phyloP scores from a whole-genome alignment of 768 basidiomycete species.

The Pulveroboletus ravenelii region DNA sequence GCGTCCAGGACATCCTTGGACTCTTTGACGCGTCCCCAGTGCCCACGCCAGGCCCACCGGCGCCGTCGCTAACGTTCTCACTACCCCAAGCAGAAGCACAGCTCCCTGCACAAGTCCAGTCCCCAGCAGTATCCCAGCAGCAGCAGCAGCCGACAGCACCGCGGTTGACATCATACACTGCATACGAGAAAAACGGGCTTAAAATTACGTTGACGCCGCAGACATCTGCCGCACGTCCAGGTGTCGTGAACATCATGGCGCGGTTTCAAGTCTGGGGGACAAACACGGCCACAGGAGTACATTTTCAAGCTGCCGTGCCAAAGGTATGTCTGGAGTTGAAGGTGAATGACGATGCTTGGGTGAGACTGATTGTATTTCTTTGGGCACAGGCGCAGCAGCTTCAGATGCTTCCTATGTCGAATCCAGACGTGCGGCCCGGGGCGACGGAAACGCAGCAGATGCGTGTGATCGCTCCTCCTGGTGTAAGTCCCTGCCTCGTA shows the following conservation, averaged over 20 bases:
- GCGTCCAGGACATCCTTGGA: constrained; percentile 87
- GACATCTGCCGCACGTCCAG: constrained; percentile 74
- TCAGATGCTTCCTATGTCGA: constrained; percentile 98
- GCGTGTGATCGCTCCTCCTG: constrained; percentile 82
- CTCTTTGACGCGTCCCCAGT: constrained; percentile 57
- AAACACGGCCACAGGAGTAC: constrained; percentile 56
- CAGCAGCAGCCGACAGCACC: constrained; percentile 36
- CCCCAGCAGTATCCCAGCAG: constrained; percentile 31
- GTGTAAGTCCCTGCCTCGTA: constrained; percentile 48
- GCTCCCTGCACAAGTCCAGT: constrained; percentile 32
- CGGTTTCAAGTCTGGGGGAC: constrained; percentile 70
- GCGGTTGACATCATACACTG: constrained; percentile 68
- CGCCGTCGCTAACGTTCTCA: constrained; percentile 34
- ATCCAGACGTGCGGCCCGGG: constrained; percentile 70
- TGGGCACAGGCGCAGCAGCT: constrained; percentile 79
- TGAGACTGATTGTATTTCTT: background rate
- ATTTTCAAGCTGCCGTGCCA: constrained; percentile 97
- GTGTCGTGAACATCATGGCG: constrained; percentile 85
- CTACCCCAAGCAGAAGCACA: constrained; percentile 34
- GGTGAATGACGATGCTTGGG: background rate
- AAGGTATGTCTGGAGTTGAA: constrained; percentile 49
- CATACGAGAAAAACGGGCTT: constrained; percentile 89
- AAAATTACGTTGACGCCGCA: constrained; percentile 89
- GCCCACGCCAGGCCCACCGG: constrained; percentile 5
- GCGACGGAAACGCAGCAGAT: constrained; percentile 91